A percentile compares a stretch with the other conserved stretches of the same genome.
These are phyloP conservation scores for Colletotrichum theobromicola DNA, from an alignment of 2,329 filamentous ascomycete genomes.

Conservation along the genomic window DNA sequence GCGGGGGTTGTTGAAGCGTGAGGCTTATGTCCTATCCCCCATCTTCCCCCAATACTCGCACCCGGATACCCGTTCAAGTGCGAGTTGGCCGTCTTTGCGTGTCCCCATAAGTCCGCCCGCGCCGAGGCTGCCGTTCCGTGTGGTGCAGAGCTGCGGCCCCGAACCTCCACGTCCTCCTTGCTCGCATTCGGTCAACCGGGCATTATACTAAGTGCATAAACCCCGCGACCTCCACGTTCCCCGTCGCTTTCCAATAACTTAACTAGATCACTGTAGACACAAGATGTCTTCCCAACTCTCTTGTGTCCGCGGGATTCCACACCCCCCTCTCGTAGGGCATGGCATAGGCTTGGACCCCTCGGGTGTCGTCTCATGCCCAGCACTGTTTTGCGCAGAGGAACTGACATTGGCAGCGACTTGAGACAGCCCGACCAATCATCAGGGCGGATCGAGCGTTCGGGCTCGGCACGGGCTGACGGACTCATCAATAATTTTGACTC, in stretches of 20 bases:
- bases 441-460: neutral
- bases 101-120: neutral
- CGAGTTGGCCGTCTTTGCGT: neutral
- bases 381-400: neutral
- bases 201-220: neutral
- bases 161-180: neutral
- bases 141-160: neutral
- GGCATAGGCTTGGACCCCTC: neutral
- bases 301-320: neutral
- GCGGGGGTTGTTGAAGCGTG: neutral
- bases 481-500: neutral
- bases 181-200: neutral
- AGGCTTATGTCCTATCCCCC: neutral
- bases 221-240: neutral
- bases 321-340: neutral
- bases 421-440: conserved; percentile 10
- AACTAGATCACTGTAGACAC: neutral
- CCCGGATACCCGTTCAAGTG: neutral
- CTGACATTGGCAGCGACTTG: neutral
- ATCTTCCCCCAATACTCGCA: neutral
- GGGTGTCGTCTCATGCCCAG: conserved; percentile 11
- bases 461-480: neutral
- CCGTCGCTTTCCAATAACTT: neutral
- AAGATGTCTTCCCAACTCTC: neutral
- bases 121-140: neutral